These are phyloP conservation scores for Verticillium zaregamsianum DNA, from an alignment of 2,329 filamentous ascomycete species.

Conservation along the genomic window DNA sequence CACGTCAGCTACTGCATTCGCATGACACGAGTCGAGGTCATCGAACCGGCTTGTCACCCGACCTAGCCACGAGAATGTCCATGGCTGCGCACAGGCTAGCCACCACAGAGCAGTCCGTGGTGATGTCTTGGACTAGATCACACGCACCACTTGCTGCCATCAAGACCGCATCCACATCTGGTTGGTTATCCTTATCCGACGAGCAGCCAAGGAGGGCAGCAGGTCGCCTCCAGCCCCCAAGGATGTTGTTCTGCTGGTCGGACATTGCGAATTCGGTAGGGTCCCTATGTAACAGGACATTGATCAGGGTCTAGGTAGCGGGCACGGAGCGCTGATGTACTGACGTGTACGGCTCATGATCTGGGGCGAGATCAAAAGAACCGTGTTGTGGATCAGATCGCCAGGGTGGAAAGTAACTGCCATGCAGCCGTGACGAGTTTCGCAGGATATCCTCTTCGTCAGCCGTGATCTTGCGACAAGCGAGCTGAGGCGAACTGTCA, in stretches of 20 bases:
- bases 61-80: conserved; percentile 65
- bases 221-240: conserved; percentile 80
- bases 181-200: conserved; percentile 10
- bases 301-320: background rate
- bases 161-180: conserved; percentile 34
- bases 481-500: background rate
- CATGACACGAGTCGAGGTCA: background rate
- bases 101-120: conserved; percentile 95
- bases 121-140: conserved; percentile 91
- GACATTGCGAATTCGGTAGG: conserved; percentile 68
- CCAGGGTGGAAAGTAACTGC: conserved; percentile 84
- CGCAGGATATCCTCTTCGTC: conserved; percentile 73
- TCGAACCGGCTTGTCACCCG: conserved; percentile 63
- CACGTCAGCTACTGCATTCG: background rate
- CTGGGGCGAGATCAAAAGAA: conserved; percentile 55
- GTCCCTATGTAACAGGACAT: conserved; percentile 52
- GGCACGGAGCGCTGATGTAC: conserved; percentile 18
- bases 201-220: conserved; percentile 54
- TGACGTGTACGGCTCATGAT: conserved; percentile 59
- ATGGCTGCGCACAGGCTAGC: conserved; percentile 86
- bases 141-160: conserved; percentile 58
- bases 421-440: conserved; percentile 75
- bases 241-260: conserved; percentile 66
- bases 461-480: conserved; percentile 54
- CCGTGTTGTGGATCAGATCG: conserved; percentile 52